Base-by-base conservation (phyloP, 352 stramenopile species). In the Nothophytophthora sp. region DNA sequence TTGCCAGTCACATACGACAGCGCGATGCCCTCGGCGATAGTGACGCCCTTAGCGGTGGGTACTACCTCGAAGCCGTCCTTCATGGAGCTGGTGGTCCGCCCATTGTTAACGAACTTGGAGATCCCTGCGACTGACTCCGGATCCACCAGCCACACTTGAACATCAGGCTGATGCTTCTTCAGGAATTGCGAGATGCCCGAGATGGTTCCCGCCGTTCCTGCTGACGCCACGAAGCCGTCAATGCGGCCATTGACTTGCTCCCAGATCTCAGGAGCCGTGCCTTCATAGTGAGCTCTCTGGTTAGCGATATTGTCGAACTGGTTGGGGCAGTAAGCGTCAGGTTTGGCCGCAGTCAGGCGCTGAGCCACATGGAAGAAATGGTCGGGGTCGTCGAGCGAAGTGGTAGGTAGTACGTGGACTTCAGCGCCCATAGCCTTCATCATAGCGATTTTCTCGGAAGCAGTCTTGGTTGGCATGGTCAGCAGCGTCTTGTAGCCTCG, bases 11-110 rank as follows among this genome's bases (percentile, higher is more conserved):
- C 86, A 19, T 96, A 96, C 22, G 89, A 76, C 4, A 96, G 81
- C 7, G 90, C 95, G 37, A 99, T 95, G 19, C 96, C 96, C 70
- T 99, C 94, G 34, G 97, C 97, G 41, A 93, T 98, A 64, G 86
- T 98, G 60, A 47, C 81, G 47, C 67, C 92, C 37, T 82, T 76
- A 0, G 81, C 79, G 24, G 87, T 87, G 0, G 72, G 86, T 2
- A 98, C 70, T n/a, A 97, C 73, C 24, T 96, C 81, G 15, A 91
- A 97, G 27, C 95, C 92, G 19, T 85, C 73, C 62, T 98, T 91
- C 39, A 96, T 77, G 5, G 76, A 51, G 27, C 70, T 83, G 9
- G 75, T 90, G 4, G 54, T 59, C 45, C 68, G 49, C 2, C 62
- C 55, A n/a, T 84, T 82, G 58, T 93, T 93, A 35, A 93, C 63